Base-by-base conservation (phyloP, 768 basidiomycete genomes). In the Chlorophyllum brunneum region DNA sequence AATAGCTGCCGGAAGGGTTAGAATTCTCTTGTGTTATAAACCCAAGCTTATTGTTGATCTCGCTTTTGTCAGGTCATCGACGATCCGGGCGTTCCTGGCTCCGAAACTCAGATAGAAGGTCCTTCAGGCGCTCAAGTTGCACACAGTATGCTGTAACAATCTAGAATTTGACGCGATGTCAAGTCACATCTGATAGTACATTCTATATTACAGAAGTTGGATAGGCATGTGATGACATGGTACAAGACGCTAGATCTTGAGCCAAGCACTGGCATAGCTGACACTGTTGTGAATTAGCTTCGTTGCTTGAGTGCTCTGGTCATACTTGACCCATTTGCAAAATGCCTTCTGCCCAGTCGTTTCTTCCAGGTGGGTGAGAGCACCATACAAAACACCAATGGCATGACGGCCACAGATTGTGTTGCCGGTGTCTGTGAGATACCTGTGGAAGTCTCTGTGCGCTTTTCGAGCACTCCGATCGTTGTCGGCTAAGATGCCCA, bases 321-420 rank as follows among this genome's bases (percentile, higher is more conserved):
- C 93, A 67, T 99, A 99, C 58, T 86, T 75, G 20, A 97, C 91
- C 83, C 92, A 99, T 57, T 82, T 81, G 46, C 93, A 65, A 20
- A 67, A 73, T 0, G 74, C 62, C 40, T 66, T 64, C 1, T 60
- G 57, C 4, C 40, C 65, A 51, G 62, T 63, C 26, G 69, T 66
- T 43, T 70, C 68, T 65, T 83, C 81, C 53, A 95, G 63, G 3
- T 67, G 68, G 4, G 81, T 60, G 43, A 98, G 65, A 5, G 92
- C 86, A 0, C 90, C 90, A 13, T 98, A 73, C 2, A 99, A 72
- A 4, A 98, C 90, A 0, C 93, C 92, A 46, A 99, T 98, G 1
- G 97, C 93, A 61, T 98, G 94, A 33, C 97, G 77, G 2, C 97
- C 97, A 64, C 97, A 99, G 39, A 99, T 97, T 0, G 97, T 98